Conservation (phyloP, 2,329 filamentous ascomycete genomes). For the Fusarium tupiense region DNA sequence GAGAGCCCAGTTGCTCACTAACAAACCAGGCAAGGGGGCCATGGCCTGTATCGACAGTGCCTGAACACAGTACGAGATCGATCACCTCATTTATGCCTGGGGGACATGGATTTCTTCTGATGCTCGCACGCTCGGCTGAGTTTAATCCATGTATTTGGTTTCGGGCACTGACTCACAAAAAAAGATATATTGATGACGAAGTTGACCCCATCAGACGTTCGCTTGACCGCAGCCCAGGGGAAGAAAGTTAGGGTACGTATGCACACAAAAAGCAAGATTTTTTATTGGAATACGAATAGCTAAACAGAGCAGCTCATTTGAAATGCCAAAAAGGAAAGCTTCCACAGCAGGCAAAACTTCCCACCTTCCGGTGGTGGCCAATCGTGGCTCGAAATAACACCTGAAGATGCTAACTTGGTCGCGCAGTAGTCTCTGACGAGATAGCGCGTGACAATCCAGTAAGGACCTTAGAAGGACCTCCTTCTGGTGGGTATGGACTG, state of each 20-base stretch:
- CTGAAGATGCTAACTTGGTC: slow-evolving; percentile 34
- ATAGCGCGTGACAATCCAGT: slow-evolving; percentile 41
- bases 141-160: slow-evolving; percentile 25
- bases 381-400: slow-evolving; percentile 29
- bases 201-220: slow-evolving; percentile 21
- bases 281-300: neutral
- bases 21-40: slow-evolving; percentile 23
- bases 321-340: neutral
- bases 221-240: slow-evolving; percentile 11
- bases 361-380: slow-evolving; percentile 19
- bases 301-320: neutral
- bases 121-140: slow-evolving; percentile 23
- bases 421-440: slow-evolving; percentile 37
- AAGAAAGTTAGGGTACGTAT: slow-evolving; percentile 15
- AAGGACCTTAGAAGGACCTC: slow-evolving; percentile 32
- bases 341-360: slow-evolving; percentile 16
- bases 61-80: slow-evolving; percentile 39
- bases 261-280: slow-evolving; percentile 10
- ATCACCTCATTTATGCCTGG: slow-evolving; percentile 33
- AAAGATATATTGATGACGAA: slow-evolving; percentile 31
- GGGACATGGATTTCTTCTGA: slow-evolving; percentile 27
- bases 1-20: slow-evolving; percentile 20
- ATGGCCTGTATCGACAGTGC: slow-evolving; percentile 24
- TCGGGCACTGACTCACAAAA: slow-evolving; percentile 29
- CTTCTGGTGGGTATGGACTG: slow-evolving; percentile 27